Evolutionary conservation across 805 yeast genomes (phyloP).

Genomic region (Cyberlindnera galapagoensis): DNA sequence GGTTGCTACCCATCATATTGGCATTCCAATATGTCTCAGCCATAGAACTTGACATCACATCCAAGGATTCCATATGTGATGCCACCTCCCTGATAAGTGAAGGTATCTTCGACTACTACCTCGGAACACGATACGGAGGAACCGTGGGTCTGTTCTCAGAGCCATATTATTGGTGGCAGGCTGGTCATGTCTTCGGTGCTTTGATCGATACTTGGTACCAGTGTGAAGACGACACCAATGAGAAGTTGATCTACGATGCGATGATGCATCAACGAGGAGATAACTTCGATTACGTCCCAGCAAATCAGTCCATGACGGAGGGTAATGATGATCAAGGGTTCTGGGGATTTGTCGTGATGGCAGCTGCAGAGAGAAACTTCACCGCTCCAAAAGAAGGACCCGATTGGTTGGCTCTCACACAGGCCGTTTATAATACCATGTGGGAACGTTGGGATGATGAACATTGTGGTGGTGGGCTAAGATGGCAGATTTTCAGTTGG

Average conservation of each 20-base stretch:
- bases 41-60: constrained; percentile 29
- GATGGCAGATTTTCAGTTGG: constrained; percentile 72
- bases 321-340: constrained; percentile 72
- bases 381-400: constrained; percentile 38
- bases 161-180: constrained; percentile 90
- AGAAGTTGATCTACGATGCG: constrained; percentile 51
- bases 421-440: constrained; percentile 61
- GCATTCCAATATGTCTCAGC: too few species aligned
- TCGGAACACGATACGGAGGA: constrained; percentile 56
- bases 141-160: constrained; percentile 59
- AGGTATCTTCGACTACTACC: constrained; percentile 71
- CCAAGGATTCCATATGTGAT: constrained; percentile 43
- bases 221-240: constrained; percentile 65
- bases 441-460: constrained; percentile 52
- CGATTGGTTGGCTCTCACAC: constrained; percentile 53
- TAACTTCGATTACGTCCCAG: constrained; percentile 51
- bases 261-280: constrained; percentile 35
- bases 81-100: constrained; percentile 50
- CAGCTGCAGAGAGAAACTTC: constrained; percentile 56
- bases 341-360: constrained; percentile 63
- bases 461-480: constrained; percentile 56
- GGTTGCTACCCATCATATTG: too few species aligned
- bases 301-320: constrained; percentile 56
- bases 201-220: constrained; percentile 67
- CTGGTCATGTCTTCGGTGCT: constrained; percentile 73